Conservation (phyloP, 73 alveolate species). For the Tetrahymena borealis region DNA sequence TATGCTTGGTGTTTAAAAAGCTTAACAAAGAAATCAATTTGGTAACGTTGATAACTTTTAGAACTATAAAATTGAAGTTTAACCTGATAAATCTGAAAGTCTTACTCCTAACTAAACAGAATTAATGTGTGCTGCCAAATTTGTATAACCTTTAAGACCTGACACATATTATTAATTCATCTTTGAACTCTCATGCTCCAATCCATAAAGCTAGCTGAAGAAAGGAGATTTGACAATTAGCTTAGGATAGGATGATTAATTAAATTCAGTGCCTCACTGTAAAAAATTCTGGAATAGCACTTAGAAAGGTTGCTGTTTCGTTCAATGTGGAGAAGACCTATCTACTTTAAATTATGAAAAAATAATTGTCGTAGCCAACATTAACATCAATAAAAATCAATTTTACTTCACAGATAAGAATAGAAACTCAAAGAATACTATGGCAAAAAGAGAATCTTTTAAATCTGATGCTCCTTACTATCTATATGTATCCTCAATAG, state of each 20-base stretch:
- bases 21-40: too few species aligned
- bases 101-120: background rate
- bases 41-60: too few species aligned
- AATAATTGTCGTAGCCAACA: background rate
- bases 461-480: background rate
- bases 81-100: background rate
- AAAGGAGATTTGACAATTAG: background rate
- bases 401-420: background rate
- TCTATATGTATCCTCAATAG: background rate
- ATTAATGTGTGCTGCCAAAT: background rate
- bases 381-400: background rate
- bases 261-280: background rate
- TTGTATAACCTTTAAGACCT: background rate
- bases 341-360: background rate
- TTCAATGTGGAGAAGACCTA: background rate
- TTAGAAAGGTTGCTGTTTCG: background rate
- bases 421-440: background rate
- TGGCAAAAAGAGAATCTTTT: background rate
- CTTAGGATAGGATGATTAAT: background rate
- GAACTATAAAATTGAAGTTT: background rate
- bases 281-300: background rate
- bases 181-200: background rate
- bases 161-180: background rate
- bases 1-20: too few species aligned
- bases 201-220: too few species aligned